Conservation (phyloP, 2,329 filamentous ascomycete species). For the Xylaria sp. region DNA sequence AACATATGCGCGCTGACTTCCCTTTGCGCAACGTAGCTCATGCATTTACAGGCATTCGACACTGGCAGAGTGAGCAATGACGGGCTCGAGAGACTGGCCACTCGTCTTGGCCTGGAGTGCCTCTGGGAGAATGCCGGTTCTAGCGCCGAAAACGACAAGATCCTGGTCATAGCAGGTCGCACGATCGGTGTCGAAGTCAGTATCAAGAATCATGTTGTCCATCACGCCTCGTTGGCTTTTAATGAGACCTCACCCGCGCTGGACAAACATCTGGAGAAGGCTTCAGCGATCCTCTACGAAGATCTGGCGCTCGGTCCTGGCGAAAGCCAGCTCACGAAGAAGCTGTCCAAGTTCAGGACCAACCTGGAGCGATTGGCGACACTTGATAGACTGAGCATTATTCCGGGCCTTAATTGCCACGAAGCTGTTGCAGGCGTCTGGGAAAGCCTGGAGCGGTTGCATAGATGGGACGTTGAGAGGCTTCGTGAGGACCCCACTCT, state of each 20-base stretch:
- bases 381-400: conserved; percentile 66
- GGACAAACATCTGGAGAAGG: conserved; percentile 54
- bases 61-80: conserved; percentile 67
- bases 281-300: conserved; percentile 58
- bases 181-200: conserved; percentile 57
- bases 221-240: conserved; percentile 58
- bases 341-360: conserved; percentile 61
- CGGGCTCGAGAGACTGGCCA: conserved; percentile 65
- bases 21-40: conserved; percentile 29
- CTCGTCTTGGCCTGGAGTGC: conserved; percentile 60
- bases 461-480: conserved; percentile 62
- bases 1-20: conserved; percentile 32
- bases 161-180: conserved; percentile 57
- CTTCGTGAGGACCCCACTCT: conserved; percentile 46
- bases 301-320: conserved; percentile 57
- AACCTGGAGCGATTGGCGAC: conserved; percentile 66
- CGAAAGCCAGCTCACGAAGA: conserved; percentile 63
- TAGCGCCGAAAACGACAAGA: conserved; percentile 46
- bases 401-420: conserved; percentile 66
- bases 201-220: conserved; percentile 56
- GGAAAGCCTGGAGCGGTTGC: conserved; percentile 62
- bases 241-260: conserved; percentile 55
- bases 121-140: conserved; percentile 52
- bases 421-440: conserved; percentile 72
- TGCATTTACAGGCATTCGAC: conserved; percentile 23